Conservation (phyloP, 495 filamentous ascomycete genomes). For the Annulohypoxylon maeteangense region DNA sequence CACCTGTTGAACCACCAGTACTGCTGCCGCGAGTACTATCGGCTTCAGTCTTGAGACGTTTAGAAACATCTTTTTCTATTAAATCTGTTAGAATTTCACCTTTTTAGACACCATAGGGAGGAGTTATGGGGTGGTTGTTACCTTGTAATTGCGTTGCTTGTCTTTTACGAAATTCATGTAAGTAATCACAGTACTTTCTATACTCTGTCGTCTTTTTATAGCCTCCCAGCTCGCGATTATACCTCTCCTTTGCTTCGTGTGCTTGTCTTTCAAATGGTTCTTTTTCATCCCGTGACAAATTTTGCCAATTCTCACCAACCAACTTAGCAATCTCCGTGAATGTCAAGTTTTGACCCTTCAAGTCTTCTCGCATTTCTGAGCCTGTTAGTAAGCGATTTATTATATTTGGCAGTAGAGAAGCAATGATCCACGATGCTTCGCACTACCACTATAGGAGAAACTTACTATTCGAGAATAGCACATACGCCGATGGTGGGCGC, state of each 20-base stretch:
- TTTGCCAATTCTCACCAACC: conserved; percentile 83
- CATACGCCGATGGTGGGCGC: conserved; percentile 80
- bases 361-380: conserved; percentile 75
- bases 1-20: conserved; percentile 48
- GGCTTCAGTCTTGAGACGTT: conserved; percentile 52
- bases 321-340: conserved; percentile 86
- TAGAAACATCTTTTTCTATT: conserved; percentile 57
- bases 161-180: conserved; percentile 78
- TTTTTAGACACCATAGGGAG: background rate
- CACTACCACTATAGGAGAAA: conserved; percentile 8
- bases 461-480: conserved; percentile 85
- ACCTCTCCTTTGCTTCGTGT: conserved; percentile 74
- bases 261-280: conserved; percentile 78
- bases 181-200: conserved; percentile 70
- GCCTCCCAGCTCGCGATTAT: conserved; percentile 69
- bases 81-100: background rate
- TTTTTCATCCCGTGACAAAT: conserved; percentile 68
- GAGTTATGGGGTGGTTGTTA: too few relatives aligned
- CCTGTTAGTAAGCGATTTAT: conserved; percentile 5
- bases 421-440: background rate
- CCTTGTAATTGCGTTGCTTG: conserved; percentile 63
- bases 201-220: conserved; percentile 78
- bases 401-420: background rate
- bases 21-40: conserved; percentile 48
- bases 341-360: conserved; percentile 76